Base-by-base conservation (phyloP, 2,329 filamentous ascomycete species). In the Sporothrix pseudoabietina region DNA sequence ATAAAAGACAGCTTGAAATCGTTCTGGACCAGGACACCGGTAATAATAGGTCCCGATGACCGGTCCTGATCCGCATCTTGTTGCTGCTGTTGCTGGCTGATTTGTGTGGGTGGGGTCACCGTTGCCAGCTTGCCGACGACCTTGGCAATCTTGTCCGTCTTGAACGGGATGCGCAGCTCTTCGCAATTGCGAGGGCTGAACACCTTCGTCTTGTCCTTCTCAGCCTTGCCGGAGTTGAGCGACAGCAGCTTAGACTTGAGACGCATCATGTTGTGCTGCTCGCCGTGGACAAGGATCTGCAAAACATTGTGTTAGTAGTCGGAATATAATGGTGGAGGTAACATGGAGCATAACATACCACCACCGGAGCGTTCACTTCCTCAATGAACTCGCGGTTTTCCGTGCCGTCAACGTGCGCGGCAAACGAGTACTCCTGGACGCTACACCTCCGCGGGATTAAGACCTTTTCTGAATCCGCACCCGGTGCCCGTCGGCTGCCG, bases 331-430 rank as follows among this genome's bases (percentile, higher is more conserved):
- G 26, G 8, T 2, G 7, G 6, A 66, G 12, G 1, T 10, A 39
- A 2, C 54, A 12, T 32, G 2, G 26, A 14, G 22, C 66, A 9
- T 19, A 57, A 90, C 92, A 84, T 87, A 97, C 93, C 78, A 99
- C 95, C 32, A 98, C 94, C 19, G 94, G 94, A 2, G 96, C 94
- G 41, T 87, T 90, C 57, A 98, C 92, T 81, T 98, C 94, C 79
- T 98, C 95, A 74, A 99, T 98, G 79, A 99, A 99, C 77, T 97
- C 94, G 74, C 94, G 89, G 79, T 99, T 99, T 81, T 99, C 95
- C 8, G 92, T 92, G 44, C 96, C 97, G 77, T 98, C 96, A 4
- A 99, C 96, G 79, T 99, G 96, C 0, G 96, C 96, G 1, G 96
- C 96, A 80, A 99, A 99, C 22, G 93, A 97, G 80, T 92, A 94